phyloP scores from a whole-genome alignment of 2,329 filamentous ascomycete species.

The Cephalotrichum gorgonifer region DNA sequence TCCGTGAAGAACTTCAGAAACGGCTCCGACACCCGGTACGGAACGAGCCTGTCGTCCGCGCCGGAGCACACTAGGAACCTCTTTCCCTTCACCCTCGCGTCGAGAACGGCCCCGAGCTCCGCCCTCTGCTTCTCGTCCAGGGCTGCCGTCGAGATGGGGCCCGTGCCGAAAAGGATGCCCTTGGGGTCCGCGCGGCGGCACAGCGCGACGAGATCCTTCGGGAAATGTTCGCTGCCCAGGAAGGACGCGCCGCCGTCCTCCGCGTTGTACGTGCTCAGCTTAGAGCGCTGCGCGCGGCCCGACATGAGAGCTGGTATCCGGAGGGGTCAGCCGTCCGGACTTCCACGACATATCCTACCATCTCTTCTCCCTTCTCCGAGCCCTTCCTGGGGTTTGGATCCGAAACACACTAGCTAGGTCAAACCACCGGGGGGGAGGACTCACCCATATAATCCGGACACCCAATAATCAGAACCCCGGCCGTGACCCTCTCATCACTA shows the following conservation, averaged over 20 bases:
- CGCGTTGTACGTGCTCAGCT: slow-evolving; percentile 48
- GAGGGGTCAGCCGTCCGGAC: no score
- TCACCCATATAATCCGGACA: slow-evolving; percentile 76
- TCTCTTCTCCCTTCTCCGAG: no score
- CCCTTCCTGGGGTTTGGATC: no score
- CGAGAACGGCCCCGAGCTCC: slow-evolving; percentile 33
- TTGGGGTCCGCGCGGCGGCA: slow-evolving; percentile 65
- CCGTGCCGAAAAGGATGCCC: slow-evolving; percentile 55
- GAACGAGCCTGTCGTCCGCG: slow-evolving; percentile 60
- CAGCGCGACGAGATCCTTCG: slow-evolving; percentile 51
- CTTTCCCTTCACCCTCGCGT: slow-evolving; percentile 47
- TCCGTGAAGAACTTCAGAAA: slow-evolving; percentile 54
- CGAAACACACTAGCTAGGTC: neutral
- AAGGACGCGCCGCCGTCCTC: slow-evolving; percentile 52
- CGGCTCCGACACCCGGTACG: slow-evolving; percentile 48
- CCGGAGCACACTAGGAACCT: slow-evolving; percentile 55
- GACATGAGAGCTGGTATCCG: slow-evolving; percentile 49
- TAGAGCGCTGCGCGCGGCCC: slow-evolving; percentile 65
- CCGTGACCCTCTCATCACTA: slow-evolving; percentile 66
- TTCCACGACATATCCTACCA: no score
- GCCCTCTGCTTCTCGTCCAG: slow-evolving; percentile 26
- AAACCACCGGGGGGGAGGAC: slow-evolving; percentile 11
- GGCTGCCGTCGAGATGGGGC: slow-evolving; percentile 20
- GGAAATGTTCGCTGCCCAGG: slow-evolving; percentile 70
- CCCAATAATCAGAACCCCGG: slow-evolving; percentile 72